Conservation (phyloP, 2,329 filamentous ascomycete species). For the Cercospora berteroae region DNA sequence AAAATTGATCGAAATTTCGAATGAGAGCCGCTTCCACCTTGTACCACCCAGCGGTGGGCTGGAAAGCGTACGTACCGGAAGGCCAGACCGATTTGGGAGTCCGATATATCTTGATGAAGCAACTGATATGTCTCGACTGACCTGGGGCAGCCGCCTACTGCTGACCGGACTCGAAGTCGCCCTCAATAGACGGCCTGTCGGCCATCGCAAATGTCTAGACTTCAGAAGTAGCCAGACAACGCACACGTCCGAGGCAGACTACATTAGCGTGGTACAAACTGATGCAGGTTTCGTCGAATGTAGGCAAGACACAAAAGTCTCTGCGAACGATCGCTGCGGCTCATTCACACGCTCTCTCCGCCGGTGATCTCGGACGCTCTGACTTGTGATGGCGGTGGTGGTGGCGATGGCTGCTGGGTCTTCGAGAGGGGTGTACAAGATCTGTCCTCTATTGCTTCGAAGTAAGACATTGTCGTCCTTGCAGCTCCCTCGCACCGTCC, state of each 20-base stretch:
- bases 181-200: background rate
- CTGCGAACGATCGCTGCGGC: background rate
- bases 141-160: background rate
- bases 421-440: background rate
- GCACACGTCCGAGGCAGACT: background rate
- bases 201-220: background rate
- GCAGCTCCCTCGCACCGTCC: background rate
- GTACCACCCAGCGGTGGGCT: background rate
- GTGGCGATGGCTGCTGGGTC: background rate
- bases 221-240: background rate
- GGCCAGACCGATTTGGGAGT: background rate
- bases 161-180: background rate
- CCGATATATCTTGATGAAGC: background rate
- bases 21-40: background rate
- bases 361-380: background rate
- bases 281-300: background rate
- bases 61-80: background rate
- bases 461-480: background rate
- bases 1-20: background rate
- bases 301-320: background rate
- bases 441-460: background rate
- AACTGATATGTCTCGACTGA: background rate
- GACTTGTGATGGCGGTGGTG: background rate
- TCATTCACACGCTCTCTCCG: background rate
- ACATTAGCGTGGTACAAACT: background rate